These are phyloP conservation scores for Candida tropicalis DNA, from an alignment of 1,139 yeast species.

Conservation along the genomic window DNA sequence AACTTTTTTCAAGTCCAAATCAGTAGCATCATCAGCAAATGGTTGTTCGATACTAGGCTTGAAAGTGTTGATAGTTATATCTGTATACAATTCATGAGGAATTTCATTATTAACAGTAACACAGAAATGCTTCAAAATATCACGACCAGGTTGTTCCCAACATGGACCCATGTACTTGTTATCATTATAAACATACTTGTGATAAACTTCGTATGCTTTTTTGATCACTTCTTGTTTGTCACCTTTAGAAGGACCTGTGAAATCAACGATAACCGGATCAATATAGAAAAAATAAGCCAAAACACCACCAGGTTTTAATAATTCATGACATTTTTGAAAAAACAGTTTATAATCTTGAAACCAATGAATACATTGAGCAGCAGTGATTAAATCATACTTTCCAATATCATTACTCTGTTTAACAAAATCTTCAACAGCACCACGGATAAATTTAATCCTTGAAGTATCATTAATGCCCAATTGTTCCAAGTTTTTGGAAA, in stretches of 20 bases:
- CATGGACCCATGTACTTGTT: conserved; percentile 40
- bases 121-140: conserved; percentile 31
- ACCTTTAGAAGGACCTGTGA: conserved; percentile 18
- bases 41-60: conserved; percentile 22
- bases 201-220: conserved; percentile 29
- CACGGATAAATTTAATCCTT: conserved; percentile 34
- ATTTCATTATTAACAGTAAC: conserved; percentile 33
- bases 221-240: conserved; percentile 22
- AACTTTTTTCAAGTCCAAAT: conserved; percentile 28
- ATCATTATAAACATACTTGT: conserved; percentile 39
- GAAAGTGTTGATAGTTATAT: conserved; percentile 30
- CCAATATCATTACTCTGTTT: conserved; percentile 19
- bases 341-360: conserved; percentile 38
- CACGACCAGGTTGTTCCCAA: conserved; percentile 51
- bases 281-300: conserved; percentile 49
- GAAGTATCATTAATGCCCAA: conserved; percentile 26
- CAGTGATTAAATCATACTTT: conserved; percentile 41
- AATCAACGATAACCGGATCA: conserved; percentile 41
- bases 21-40: conserved; percentile 21
- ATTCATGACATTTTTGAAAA: conserved; percentile 29
- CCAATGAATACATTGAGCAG: conserved; percentile 53
- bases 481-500: conserved; percentile 19
- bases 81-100: conserved; percentile 31
- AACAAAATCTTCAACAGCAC: conserved; percentile 39
- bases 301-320: conserved; percentile 39